Evolutionary conservation across 2,329 filamentous ascomycete species (phyloP).

Genomic region (Metarhizium brunneum): DNA sequence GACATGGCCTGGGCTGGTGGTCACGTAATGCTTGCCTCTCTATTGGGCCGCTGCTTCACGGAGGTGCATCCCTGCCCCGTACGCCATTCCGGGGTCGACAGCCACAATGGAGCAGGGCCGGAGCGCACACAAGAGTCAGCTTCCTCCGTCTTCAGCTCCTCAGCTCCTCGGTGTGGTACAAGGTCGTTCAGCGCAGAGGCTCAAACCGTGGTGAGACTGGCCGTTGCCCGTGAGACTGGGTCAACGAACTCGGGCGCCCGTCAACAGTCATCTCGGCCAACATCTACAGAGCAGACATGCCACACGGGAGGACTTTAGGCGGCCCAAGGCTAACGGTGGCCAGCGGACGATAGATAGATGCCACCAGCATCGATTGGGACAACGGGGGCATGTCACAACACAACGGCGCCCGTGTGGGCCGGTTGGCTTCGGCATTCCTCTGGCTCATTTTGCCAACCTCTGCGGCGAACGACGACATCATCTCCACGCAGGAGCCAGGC

Average conservation of each 20-base stretch:
- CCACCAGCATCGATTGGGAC: background rate
- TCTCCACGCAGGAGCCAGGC: background rate
- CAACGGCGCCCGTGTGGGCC: background rate
- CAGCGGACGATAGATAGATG: background rate
- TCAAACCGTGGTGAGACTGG: no score
- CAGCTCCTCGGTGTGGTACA: no score
- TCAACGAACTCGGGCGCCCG: no score
- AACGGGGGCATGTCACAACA: background rate
- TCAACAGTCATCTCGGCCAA: no score
- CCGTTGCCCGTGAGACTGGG: no score
- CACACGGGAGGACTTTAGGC: no score
- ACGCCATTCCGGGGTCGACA: conserved; percentile 1
- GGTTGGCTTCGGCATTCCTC: conserved; percentile 7
- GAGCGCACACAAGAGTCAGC: background rate
- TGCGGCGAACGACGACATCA: background rate
- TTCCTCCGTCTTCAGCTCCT: no score
- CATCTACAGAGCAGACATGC: no score
- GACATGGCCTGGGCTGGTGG: background rate
- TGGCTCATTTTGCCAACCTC: background rate
- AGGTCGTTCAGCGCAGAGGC: no score
- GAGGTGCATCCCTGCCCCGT: background rate
- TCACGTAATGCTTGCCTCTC: conserved; percentile 6
- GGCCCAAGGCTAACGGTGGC: no score
- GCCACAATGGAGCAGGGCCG: conserved; percentile 3
- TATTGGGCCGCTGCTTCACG: conserved; percentile 8